Conservation (phyloP, 2,329 filamentous ascomycete species). For the Talaromyces sp. region DNA sequence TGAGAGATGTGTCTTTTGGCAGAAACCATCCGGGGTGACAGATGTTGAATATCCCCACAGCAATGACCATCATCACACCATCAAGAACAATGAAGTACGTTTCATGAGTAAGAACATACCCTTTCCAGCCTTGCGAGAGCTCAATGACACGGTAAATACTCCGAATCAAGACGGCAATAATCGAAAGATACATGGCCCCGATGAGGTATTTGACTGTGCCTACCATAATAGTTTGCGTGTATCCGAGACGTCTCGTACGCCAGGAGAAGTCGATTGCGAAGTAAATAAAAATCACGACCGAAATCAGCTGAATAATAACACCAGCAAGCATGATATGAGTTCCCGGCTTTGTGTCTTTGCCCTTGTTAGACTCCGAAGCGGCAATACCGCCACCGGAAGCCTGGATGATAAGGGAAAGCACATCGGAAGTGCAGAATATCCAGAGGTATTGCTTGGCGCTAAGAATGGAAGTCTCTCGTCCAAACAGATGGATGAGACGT, state of each 20-base stretch:
- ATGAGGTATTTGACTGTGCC: neutral
- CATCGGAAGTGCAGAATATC: slow-evolving; percentile 57
- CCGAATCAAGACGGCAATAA: slow-evolving; percentile 26
- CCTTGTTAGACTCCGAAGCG: slow-evolving; percentile 47
- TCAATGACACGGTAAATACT: slow-evolving; percentile 49
- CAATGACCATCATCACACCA: slow-evolving; percentile 16
- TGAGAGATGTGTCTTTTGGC: no score
- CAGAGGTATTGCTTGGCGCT: slow-evolving; percentile 49
- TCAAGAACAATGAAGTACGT: slow-evolving; percentile 14
- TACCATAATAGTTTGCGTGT: neutral
- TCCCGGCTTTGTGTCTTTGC: slow-evolving; percentile 47
- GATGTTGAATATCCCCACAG: slow-evolving; percentile 9
- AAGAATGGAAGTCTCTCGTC: slow-evolving; percentile 48
- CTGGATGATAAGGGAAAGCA: slow-evolving; percentile 59
- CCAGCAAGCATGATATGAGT: slow-evolving; percentile 57
- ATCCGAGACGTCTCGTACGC: slow-evolving; percentile 29
- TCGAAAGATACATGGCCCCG: neutral
- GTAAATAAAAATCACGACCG: slow-evolving; percentile 56
- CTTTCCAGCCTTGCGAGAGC: slow-evolving; percentile 48
- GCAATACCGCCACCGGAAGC: slow-evolving; percentile 59
- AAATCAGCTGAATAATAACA: slow-evolving; percentile 60
- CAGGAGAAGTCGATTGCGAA: slow-evolving; percentile 53
- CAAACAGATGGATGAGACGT: slow-evolving; percentile 49
- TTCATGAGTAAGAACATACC: slow-evolving; percentile 43
- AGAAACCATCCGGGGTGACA: slow-evolving; percentile 10